phyloP scores from a whole-genome alignment of 2,329 filamentous ascomycete species.

The Graphilbum sp. region DNA sequence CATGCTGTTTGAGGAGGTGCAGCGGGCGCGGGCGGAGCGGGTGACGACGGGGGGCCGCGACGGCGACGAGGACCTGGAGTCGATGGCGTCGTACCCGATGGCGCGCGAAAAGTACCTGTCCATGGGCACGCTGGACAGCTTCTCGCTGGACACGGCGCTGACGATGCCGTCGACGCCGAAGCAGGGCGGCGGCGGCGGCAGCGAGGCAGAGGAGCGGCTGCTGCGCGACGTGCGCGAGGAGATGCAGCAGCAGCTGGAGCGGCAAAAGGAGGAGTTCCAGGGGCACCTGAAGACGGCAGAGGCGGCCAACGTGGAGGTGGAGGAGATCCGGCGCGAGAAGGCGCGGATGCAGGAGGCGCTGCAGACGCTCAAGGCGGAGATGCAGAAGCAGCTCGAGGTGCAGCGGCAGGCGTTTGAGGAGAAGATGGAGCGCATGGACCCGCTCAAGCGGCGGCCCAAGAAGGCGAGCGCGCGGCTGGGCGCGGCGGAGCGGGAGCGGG shows the following conservation, averaged over 20 bases:
- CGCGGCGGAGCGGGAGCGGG: conserved; percentile 55
- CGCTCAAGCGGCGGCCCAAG: conserved; percentile 38
- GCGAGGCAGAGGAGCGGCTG: background rate
- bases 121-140: conserved; percentile 86
- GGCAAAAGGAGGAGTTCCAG: too few species aligned
- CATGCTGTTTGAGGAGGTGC: conserved; percentile 82
- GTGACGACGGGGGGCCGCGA: conserved; percentile 58
- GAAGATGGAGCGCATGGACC: conserved; percentile 62
- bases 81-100: conserved; percentile 69
- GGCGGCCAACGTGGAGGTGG: conserved; percentile 62
- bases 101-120: conserved; percentile 84
- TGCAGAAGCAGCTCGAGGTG: conserved; percentile 68
- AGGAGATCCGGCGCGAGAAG: conserved; percentile 73
- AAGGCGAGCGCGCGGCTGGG: conserved; percentile 34
- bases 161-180: conserved; percentile 90
- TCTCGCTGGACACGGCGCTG: conserved; percentile 82
- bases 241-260: conserved; percentile 69
- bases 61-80: conserved; percentile 80
- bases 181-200: conserved; percentile 32
- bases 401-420: conserved; percentile 77
- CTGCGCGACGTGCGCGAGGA: conserved; percentile 63
- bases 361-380: conserved; percentile 64
- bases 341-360: conserved; percentile 71
- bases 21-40: conserved; percentile 63
- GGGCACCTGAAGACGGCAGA: conserved; percentile 58